A percentile compares a stretch with the other conserved stretches of the same genome.
phyloP scores from a whole-genome alignment of 306 rosid genomes.

The Ammopiptanthus mongolicus region DNA sequence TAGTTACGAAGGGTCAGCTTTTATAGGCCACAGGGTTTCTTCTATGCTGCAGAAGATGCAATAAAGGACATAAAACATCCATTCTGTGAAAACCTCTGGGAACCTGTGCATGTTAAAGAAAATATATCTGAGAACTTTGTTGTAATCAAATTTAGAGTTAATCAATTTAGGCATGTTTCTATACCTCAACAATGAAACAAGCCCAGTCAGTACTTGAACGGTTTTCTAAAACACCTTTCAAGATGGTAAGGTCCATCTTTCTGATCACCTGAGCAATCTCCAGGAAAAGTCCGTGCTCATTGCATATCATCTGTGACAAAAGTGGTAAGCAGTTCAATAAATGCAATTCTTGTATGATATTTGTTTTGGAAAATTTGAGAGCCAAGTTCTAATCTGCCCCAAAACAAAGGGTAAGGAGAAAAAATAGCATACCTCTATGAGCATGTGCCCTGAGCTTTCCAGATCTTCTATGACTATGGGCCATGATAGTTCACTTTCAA shows the following conservation, averaged over 20 bases:
- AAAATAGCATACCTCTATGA: constrained; percentile 55
- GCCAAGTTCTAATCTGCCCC: not conserved
- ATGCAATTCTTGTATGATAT: not conserved
- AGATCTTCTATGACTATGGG: constrained; percentile 91
- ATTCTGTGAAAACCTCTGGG: constrained; percentile 82
- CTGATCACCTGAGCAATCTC: constrained; percentile 76
- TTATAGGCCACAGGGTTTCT: constrained; percentile 32
- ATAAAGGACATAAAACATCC: constrained; percentile 79
- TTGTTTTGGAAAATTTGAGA: not conserved
- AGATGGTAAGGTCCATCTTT: constrained; percentile 51
- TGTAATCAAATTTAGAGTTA: not conserved
- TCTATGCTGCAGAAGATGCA: constrained; percentile 76
- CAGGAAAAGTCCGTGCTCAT: constrained; percentile 66
- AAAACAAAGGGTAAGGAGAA: not conserved
- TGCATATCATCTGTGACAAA: constrained; percentile 44
- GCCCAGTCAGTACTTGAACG: constrained; percentile 58
- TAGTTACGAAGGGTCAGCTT: constrained; percentile 26
- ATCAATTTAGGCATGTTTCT: not conserved
- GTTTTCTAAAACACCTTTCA: constrained; percentile 64
- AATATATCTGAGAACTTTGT: not conserved
- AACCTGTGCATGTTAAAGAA: constrained; percentile 39
- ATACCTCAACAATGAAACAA: constrained; percentile 78
- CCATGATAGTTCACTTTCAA: constrained; percentile 47
- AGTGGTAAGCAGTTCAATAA: not conserved
- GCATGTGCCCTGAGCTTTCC: constrained; percentile 67